Evolutionary conservation across 495 filamentous ascomycete genomes (phyloP), one percentile per base, ranked within the genome.

Genomic region (Trichoderma asperelloides): DNA sequence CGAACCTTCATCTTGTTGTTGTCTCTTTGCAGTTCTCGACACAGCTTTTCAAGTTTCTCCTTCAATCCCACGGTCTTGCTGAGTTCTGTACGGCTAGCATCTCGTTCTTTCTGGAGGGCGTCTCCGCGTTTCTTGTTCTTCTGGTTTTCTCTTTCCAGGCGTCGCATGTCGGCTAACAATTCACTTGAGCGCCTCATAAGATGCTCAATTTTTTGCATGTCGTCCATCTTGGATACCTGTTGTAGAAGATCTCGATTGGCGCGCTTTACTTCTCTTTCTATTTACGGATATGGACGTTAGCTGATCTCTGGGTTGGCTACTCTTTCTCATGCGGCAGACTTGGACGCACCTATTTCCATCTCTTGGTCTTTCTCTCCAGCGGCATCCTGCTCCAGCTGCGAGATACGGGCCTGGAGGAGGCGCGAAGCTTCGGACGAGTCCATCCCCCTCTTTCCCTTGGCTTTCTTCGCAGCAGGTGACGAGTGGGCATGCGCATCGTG

Each of bases 111-210:
- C 78, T 98, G 95, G 67, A 98, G 75, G 71, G 92, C 90, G 77
- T 98, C 95, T 18, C 89, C 91, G 11, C 92, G 88, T 78, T 97
- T 98, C 80, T 96, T 96, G 73, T 92, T 93, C 79, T 96, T 98
- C 49, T 89, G 82, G 72, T 96, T 91, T 66, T 98, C 95, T 37
- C 93, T 89, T 74, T 98, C 94, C 67, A 96, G 84, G 64, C 92
- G 87, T 72, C 96, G 96, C 92, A 98, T 96, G 67, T 96, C 92
- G 47, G 89, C 87, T 65, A 97, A 82, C 3, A 97, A 85, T 69
- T 98, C 93, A 57, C 91, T 90, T 68, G 93, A 97, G 72, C 92
- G 92, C 70, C 91, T 96, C 69, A 93, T 92, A 2, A 97, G 84
- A 23, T 88, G 85, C 28, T 98, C 95, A 68, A 98, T 89, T 70